Base-by-base conservation (phyloP, 441 rosid species). In the Pelargonium australe region DNA sequence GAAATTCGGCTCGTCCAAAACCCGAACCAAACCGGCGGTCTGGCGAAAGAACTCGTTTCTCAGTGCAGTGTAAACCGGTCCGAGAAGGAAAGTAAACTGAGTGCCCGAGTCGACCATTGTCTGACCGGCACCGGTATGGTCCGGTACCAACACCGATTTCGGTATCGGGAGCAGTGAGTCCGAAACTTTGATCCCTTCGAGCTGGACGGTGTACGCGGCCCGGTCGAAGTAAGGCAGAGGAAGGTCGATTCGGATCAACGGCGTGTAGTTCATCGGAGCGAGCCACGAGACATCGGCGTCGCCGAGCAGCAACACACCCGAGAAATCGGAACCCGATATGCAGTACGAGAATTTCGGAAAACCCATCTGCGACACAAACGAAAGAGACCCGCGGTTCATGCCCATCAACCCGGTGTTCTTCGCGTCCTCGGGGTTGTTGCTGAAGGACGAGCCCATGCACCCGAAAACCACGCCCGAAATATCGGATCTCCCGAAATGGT, bases 51-150 rank as follows among this genome's bases (percentile, higher is more conserved):
- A 90, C 69, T 88, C 96, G 49, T 75, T 44, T 64, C 81, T 76
- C 45, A 92, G 79, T 0, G 87, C 91, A 0, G 76, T 73, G 80
- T 92, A 92, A 73, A 85, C 95, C 64, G 92, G 90, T 7, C 96
- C 96, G 0, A 92, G 88, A 20, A 92, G 77, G 89, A 86, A 92
- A 12, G 88, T 86, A 78, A 92, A 92, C 69, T 92, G 98, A 19
- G 98, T 86, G 45, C 98, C 96, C 51, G 96, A 92, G 68, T 92
- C 96, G 11, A 92, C 91, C 96, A 92, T 92, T 17, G 98, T 92
- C 71, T 92, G 98, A 70, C 96, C 96, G 9, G 95, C 96, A 23
- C 96, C 96, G 37, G 98, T 88, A 65, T 92, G 96, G 53, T 92
- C 98, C 63, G 96, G 98, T 37, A 72, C 82, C 9, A 92, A 81